Evolutionary conservation across 2,329 filamentous ascomycete genomes (phyloP), one percentile per base, ranked within the genome.

Genomic region (Coniochaeta pulveracea): DNA sequence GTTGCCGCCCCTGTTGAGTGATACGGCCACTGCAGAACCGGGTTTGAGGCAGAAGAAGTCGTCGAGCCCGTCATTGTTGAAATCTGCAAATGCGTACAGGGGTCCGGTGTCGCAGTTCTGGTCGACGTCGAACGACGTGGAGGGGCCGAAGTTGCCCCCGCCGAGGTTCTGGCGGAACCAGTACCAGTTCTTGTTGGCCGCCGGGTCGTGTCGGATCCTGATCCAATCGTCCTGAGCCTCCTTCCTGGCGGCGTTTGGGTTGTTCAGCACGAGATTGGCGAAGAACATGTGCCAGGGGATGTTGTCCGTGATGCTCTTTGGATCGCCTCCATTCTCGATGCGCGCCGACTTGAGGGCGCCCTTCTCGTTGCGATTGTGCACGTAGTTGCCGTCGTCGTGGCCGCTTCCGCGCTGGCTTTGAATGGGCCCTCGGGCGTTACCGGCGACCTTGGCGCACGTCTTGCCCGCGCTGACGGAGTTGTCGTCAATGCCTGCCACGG

Each of bases 341-440:
- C 26, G 33, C 9, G 30, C 31, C 7, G 21, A 17, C 6, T 15
- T 15, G 19, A 34, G 6, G 2, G 24, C 14, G 11, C 34, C 34
- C 9, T 19, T 17, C n/a, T 17, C 34, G 14, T 25, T 19, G 8
- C 27, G 9, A 4, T 30, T 33, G 31, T 45, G 43, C 7, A 37
- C 19, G 24, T 45, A 45, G 15, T 17, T 37, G 10, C 41, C 43
- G 19, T 45, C 41, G 27, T 45, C 35, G 15, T 36, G 26, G 3
- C 41, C 41, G 22, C 34, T 37, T 11, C 43, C 43, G 11, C 26
- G 3, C 23, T 43, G 39, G 4, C 34, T 35, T 25, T 34, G 15
- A 27, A 38, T 22, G 19, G 33, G 36, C 4, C 36, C 35, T 14
- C 24, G 26, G 4, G 35, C 33, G 6, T 36, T 35, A 10, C 41